phyloP scores from a whole-genome alignment of 2,329 filamentous ascomycete genomes.

The Talaromyces albobiverticillius region DNA sequence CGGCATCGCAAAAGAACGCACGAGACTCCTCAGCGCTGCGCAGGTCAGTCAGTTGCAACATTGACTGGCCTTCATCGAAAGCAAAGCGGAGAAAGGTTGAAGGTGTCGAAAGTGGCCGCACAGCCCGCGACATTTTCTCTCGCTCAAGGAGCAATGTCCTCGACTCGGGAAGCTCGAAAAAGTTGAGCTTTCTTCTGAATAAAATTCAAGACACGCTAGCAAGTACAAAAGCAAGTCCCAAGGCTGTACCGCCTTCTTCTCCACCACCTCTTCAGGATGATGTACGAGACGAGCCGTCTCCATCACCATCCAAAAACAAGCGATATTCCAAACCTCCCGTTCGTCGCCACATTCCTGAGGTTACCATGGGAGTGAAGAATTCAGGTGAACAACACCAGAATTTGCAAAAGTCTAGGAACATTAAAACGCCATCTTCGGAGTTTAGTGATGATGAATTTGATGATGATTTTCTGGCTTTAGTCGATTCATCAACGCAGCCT shows the following conservation, averaged over 20 bases:
- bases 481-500: conserved; percentile 31
- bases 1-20: conserved; percentile 40
- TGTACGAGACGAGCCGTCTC: conserved; percentile 27
- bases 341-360: conserved; percentile 14
- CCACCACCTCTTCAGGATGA: conserved; percentile 37
- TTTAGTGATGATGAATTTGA: conserved; percentile 49
- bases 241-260: conserved; percentile 42
- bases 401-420: conserved; percentile 9
- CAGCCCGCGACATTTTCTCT: conserved; percentile 46
- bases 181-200: conserved; percentile 60
- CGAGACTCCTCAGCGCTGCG: conserved; percentile 53
- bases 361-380: conserved; percentile 11
- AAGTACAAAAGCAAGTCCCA: conserved; percentile 27
- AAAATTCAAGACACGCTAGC: conserved; percentile 57
- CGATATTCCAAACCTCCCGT: not conserved
- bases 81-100: conserved; percentile 63
- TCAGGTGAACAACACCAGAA: conserved; percentile 13
- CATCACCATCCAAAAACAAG: conserved; percentile 28
- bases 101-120: conserved; percentile 40
- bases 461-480: conserved; percentile 42
- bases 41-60: conserved; percentile 66
- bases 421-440: conserved; percentile 38
- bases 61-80: conserved; percentile 62
- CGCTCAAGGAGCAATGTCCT: conserved; percentile 40
- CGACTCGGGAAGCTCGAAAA: conserved; percentile 42